phyloP scores from a whole-genome alignment of 2,329 filamentous ascomycete species.

The Aureobasidium sp. region DNA sequence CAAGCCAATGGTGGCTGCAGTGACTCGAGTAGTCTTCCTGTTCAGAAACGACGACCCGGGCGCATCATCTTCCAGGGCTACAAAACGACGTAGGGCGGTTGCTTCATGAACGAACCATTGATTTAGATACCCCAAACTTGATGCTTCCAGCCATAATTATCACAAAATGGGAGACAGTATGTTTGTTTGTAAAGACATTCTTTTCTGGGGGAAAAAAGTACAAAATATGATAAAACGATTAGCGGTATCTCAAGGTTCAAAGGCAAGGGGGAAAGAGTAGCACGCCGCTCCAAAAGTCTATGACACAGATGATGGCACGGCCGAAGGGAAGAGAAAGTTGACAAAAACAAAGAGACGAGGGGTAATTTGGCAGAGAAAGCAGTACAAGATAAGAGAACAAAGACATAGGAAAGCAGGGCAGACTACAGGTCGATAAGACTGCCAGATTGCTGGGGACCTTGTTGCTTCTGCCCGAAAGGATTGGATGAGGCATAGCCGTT shows the following conservation, averaged over 20 bases:
- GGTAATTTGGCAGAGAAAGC: neutral
- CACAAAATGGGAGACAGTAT: no score
- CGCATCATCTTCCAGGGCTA: no score
- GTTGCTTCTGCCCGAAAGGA: slow-evolving; percentile 46
- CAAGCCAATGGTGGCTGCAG: no score
- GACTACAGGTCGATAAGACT: slow-evolving; percentile 57
- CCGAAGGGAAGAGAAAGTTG: neutral
- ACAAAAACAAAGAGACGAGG: neutral
- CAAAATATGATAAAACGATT: slow-evolving; percentile 14
- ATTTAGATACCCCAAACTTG: no score
- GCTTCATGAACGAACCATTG: no score
- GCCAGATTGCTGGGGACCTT: slow-evolving; percentile 39
- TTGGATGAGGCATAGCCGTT: slow-evolving; percentile 44
- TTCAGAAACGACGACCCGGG: no score
- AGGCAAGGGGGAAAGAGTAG: neutral
- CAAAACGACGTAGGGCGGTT: no score
- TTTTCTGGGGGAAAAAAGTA: neutral
- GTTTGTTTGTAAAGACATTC: neutral
- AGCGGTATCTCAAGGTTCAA: slow-evolving; percentile 15
- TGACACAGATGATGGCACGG: slow-evolving; percentile 13
- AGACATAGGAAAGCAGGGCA: neutral
- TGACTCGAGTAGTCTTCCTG: no score
- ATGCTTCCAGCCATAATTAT: no score
- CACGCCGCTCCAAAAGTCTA: slow-evolving; percentile 14
- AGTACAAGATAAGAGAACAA: neutral